Evolutionary conservation across 2,329 filamentous ascomycete species (phyloP), one percentile per base, ranked within the genome.

Genomic region (Pseudocercospora crystallina): DNA sequence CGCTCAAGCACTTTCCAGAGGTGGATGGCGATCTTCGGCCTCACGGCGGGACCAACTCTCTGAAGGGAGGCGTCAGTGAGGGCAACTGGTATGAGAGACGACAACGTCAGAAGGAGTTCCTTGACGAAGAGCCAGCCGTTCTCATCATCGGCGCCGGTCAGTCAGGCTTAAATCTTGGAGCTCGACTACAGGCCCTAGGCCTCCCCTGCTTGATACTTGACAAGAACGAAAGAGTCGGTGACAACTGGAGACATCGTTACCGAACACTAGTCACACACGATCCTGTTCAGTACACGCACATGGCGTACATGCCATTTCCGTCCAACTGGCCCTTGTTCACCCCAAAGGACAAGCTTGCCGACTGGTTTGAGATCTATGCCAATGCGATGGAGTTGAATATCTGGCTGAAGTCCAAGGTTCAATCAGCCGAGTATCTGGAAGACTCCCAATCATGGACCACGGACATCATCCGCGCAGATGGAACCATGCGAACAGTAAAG

Each of bases 301-400:
- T 86, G 71, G 81, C 85, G 0, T 88, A 86, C 63, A 59, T 89
- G 3, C 70, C 72, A 0, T 89, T 87, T 62, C 85, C 85, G 0
- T 62, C 76, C 0, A 76, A 77, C 45, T 89, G 85, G 85, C 85
- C 85, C 3, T 68, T 85, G 12, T 89, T 86, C 65, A 86, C 84
- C 0, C 83, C 84, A 5, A 88, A 87, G 62, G 45, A 57, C 14
- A 51, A 88, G 62, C 71, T 87, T 0, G 85, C 76, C 1, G 82
- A 86, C 37, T 89, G 82, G 69, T 83, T 88, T 53, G 84, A 87
- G 57, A 71, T 78, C 0, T 88, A 89, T 57, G 84, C 79, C 0
- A 77, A 72, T 5, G 67, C 82, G 0, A 73, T 88, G n/a, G 85
- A 89, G 59, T 75, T 89, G 35, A 85, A 87, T 54, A 77, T 86